phyloP scores from a whole-genome alignment of 768 basidiomycete species.

The Trichaptum fuscoviolaceum region DNA sequence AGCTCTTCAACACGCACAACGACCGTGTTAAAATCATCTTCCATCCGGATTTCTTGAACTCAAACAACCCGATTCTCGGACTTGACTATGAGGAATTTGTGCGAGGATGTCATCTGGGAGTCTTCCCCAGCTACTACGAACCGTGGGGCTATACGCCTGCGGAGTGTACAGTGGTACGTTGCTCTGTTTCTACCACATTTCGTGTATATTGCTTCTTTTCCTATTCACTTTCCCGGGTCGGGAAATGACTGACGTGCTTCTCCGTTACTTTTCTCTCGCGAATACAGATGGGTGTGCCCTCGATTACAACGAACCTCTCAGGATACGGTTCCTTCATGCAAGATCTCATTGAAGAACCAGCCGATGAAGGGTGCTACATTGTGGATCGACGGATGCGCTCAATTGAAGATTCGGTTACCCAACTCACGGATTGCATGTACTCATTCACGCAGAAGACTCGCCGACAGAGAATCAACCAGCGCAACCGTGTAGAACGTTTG shows the following conservation, averaged over 20 bases:
- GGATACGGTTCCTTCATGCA: conserved; percentile 99
- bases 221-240: not conserved
- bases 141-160: conserved; percentile 97
- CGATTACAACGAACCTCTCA: conserved; percentile 94
- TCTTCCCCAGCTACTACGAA: conserved; percentile 97
- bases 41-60: conserved; percentile 97
- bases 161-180: conserved; percentile 91
- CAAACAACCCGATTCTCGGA: conserved; percentile 95
- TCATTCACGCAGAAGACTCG: conserved; percentile 76
- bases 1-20: conserved; percentile 80
- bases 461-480: conserved; percentile 97
- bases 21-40: conserved; percentile 98
- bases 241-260: conserved; percentile 1
- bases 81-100: conserved; percentile 99
- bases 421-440: conserved; percentile 73
- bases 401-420: conserved; percentile 86
- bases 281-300: conserved; percentile 90
- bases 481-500: conserved; percentile 94
- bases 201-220: not conserved
- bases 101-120: conserved; percentile 94
- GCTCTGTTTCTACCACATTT: no score
- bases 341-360: conserved; percentile 90
- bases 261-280: conserved; percentile 7
- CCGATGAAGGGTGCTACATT: conserved; percentile 96
- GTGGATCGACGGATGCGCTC: conserved; percentile 87